Evolutionary conservation across 192 early-diverging fungal species (phyloP).

Genomic region (Helicostylum pulchrum): DNA sequence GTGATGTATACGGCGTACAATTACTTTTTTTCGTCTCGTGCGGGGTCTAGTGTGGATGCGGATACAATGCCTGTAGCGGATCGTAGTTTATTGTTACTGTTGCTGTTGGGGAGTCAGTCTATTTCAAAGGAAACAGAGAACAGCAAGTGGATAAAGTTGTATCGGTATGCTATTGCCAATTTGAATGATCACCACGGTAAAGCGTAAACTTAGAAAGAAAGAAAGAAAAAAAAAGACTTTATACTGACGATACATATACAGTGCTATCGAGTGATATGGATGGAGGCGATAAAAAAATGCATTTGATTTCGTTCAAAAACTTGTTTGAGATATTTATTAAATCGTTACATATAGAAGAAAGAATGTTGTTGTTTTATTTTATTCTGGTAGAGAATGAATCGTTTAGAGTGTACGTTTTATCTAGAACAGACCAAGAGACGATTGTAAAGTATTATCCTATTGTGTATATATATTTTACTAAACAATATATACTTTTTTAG

Average conservation of each 20-base stretch:
- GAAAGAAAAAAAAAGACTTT: too few species aligned
- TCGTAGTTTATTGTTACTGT: slow-evolving; percentile 57
- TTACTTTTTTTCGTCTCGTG: slow-evolving; percentile 57
- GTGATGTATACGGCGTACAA: slow-evolving; percentile 68
- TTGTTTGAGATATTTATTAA: slow-evolving; percentile 37
- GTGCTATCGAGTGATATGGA: slow-evolving; percentile 21
- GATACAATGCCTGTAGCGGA: slow-evolving; percentile 59
- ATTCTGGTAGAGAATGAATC: slow-evolving; percentile 63
- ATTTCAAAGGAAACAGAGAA: slow-evolving; percentile 1
- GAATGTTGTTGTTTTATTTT: slow-evolving; percentile 60
- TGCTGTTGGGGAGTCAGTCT: slow-evolving; percentile 43
- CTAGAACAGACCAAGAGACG: slow-evolving; percentile 73
- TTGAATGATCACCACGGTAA: slow-evolving; percentile 31
- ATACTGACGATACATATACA: not conserved
- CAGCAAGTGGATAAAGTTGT: slow-evolving; percentile 10
- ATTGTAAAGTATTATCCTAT: slow-evolving; percentile 45
- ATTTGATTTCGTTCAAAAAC: slow-evolving; percentile 32
- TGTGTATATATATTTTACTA: too few species aligned
- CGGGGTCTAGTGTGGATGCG: slow-evolving; percentile 31
- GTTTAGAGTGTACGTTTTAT: slow-evolving; percentile 70
- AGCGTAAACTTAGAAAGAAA: too few species aligned
- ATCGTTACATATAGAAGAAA: slow-evolving; percentile 54
- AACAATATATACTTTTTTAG: slow-evolving; percentile 26
- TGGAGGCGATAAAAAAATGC: slow-evolving; percentile 1
- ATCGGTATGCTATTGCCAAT: slow-evolving; percentile 24